Conservation (phyloP, 1,284 basidiomycete genomes). For the Austropuccinia psidii region DNA sequence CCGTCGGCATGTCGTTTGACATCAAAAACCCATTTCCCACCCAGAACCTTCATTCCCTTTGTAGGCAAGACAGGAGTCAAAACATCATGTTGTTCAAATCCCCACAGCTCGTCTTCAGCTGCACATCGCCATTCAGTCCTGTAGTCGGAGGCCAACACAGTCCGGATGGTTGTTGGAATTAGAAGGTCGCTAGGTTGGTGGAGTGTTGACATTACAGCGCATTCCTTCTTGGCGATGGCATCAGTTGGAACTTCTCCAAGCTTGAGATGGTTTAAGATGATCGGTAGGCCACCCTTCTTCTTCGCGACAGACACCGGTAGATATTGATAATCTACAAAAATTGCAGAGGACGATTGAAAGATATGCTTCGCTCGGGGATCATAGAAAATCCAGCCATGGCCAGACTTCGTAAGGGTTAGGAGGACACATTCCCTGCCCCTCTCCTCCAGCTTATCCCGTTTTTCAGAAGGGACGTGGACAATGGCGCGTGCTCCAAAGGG, state of each 20-base stretch:
- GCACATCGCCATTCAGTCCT: neutral
- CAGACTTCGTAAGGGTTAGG: neutral
- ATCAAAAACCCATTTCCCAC: conserved; percentile 28
- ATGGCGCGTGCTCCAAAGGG: conserved; percentile 1
- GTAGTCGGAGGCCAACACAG: neutral
- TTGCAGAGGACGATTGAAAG: neutral
- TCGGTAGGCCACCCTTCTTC: neutral
- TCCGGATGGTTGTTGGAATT: neutral
- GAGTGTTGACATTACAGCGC: neutral
- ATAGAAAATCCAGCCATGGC: conserved; percentile 5
- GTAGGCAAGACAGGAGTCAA: neutral
- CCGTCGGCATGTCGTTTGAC: conserved; percentile 15
- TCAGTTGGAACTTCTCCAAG: neutral
- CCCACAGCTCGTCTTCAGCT: neutral
- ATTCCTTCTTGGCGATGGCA: neutral
- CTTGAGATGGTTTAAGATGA: neutral
- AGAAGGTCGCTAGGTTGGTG: neutral
- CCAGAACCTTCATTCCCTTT: neutral
- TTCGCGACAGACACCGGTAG: neutral
- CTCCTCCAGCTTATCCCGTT: neutral
- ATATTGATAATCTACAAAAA: neutral
- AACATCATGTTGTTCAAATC: neutral
- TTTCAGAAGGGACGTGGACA: neutral
- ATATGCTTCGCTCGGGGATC: no score
- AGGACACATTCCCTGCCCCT: neutral